Conservation (phyloP, 169 alveolate genomes). For the Plasmodium gallinaceum region DNA sequence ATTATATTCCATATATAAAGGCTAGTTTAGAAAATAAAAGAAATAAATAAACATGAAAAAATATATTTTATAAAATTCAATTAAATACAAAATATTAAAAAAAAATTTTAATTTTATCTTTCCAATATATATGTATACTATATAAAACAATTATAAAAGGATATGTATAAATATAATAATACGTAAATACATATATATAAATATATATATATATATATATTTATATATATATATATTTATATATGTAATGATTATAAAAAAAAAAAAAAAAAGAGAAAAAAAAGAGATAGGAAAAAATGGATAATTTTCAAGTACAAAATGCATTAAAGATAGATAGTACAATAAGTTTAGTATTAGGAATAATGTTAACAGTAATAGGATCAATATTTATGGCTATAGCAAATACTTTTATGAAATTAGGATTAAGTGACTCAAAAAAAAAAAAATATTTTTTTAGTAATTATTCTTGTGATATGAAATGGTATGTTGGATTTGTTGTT, state of each 20-base stretch:
- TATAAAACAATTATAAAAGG: not conserved
- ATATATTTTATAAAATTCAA: no score
- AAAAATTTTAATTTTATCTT: no score
- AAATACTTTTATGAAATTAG: constrained; percentile 87
- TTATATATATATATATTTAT: not conserved
- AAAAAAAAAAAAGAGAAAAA: not conserved
- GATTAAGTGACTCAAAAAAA: constrained; percentile 81
- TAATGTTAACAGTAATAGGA: constrained; percentile 85
- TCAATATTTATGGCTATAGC: constrained; percentile 89
- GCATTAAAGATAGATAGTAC: constrained; percentile 70
- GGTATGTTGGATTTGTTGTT: constrained; percentile 86
- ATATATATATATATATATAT: constrained; percentile 9
- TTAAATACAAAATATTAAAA: no score
- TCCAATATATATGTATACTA: not conserved
- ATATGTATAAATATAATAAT: not conserved
- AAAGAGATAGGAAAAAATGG: constrained; percentile 22
- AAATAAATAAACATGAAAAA: no score
- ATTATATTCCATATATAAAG: no score
- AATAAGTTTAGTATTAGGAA: constrained; percentile 83
- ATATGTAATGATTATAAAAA: not conserved
- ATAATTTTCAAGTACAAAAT: constrained; percentile 28
- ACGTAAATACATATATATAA: constrained; percentile 1
- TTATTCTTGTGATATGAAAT: constrained; percentile 83
- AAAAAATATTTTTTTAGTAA: constrained; percentile 72
- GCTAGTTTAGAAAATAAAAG: no score